A percentile compares a stretch with the other conserved stretches of the same genome.
Evolutionary conservation across 768 basidiomycete genomes (phyloP).

Genomic region (Artomyces pyxidatus): DNA sequence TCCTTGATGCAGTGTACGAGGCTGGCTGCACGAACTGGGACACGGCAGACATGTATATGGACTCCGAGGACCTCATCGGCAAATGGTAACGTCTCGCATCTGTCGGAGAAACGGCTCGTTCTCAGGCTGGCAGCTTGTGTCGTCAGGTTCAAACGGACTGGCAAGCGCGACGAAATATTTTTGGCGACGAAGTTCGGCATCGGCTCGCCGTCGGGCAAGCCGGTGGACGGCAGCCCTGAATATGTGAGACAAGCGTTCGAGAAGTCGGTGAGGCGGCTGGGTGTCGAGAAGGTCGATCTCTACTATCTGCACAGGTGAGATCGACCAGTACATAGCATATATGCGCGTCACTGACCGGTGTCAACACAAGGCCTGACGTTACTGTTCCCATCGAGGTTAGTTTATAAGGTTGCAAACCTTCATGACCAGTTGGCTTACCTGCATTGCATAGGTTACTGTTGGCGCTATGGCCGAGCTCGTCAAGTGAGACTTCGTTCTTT

Average conservation of each 20-base stretch:
- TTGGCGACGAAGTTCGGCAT: conserved; percentile 33
- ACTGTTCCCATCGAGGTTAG: conserved; percentile 19
- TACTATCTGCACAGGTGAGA: conserved; percentile 27
- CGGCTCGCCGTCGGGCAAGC: conserved; percentile 5
- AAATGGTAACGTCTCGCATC: conserved; percentile 37
- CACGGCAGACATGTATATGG: conserved; percentile 33
- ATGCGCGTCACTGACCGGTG: too few relatives aligned
- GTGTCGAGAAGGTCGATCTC: conserved; percentile 24
- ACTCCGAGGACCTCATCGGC: conserved; percentile 37
- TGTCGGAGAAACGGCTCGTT: too few relatives aligned
- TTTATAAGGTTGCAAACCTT: not conserved
- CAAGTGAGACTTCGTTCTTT: conserved; percentile 22
- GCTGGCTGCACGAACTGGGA: conserved; percentile 41
- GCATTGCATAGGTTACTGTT: conserved; percentile 4
- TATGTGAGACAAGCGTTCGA: conserved; percentile 19
- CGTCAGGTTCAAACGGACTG: conserved; percentile 45
- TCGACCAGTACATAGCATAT: not conserved
- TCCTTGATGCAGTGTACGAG: conserved; percentile 35
- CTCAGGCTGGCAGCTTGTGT: too few relatives aligned
- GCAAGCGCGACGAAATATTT: conserved; percentile 43
- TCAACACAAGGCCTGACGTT: too few relatives aligned
- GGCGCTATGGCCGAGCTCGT: conserved; percentile 22
- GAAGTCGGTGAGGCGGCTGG: conserved; percentile 22
- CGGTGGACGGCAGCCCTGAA: conserved; percentile 20
- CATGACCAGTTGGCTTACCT: not conserved